phyloP scores from a whole-genome alignment of 768 basidiomycete species.

The Lyophyllum shimeji region DNA sequence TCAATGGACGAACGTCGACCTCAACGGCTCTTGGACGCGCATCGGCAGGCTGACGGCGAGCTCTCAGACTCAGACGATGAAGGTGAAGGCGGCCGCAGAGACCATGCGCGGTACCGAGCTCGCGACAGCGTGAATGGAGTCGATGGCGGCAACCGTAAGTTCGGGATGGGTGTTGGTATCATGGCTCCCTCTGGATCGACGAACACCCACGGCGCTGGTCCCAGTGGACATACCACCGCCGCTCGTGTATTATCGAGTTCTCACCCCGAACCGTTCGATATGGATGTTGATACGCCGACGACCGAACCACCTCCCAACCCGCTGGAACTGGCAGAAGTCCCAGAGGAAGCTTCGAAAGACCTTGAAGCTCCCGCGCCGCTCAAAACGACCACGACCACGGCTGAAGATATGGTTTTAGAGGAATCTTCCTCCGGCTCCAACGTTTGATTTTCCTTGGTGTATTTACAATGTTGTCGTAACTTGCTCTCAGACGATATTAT shows the following conservation, averaged over 20 bases:
- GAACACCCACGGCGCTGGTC: constrained; percentile 71
- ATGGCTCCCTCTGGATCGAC: constrained; percentile 56
- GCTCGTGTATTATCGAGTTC: constrained; percentile 40
- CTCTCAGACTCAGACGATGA: constrained; percentile 98
- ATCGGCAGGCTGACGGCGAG: constrained; percentile 83
- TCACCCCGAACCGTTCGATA: constrained; percentile 25
- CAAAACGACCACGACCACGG: constrained; percentile 7
- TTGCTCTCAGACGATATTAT: background rate
- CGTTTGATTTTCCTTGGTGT: background rate
- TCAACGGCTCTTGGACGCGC: constrained; percentile 73
- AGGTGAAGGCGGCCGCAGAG: constrained; percentile 81
- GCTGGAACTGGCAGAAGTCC: background rate
- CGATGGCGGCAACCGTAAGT: constrained; percentile 49
- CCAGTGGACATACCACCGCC: constrained; percentile 66
- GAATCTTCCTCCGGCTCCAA: constrained; percentile 13
- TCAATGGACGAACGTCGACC: constrained; percentile 76
- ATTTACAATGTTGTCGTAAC: background rate
- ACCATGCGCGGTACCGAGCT: constrained; percentile 61
- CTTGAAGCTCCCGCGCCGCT: too few relatives aligned
- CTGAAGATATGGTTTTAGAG: constrained; percentile 23
- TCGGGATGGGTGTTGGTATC: constrained; percentile 70
- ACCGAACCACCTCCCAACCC: constrained; percentile 19
- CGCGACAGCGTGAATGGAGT: constrained; percentile 47
- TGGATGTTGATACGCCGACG: constrained; percentile 45
- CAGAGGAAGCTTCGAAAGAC: too few relatives aligned